Percentiles rank a stretch among this genome's conserved stretches.
phyloP scores from a whole-genome alignment of 2,329 filamentous ascomycete species.

The Pleoardoris graminearum region DNA sequence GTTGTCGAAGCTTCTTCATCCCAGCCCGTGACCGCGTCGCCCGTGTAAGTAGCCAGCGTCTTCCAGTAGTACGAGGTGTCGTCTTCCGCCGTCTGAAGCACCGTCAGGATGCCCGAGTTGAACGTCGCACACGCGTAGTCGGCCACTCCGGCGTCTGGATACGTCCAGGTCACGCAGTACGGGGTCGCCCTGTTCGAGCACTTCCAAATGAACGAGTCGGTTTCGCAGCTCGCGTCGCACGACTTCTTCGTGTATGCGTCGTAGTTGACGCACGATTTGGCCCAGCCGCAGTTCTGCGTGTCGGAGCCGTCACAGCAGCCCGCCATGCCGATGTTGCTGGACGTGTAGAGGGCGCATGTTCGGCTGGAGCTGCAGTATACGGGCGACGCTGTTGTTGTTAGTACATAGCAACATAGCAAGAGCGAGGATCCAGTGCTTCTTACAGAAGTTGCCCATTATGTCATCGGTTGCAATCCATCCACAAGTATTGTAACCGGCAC shows the following conservation, averaged over 20 bases:
- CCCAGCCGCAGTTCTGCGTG: conserved; percentile 29
- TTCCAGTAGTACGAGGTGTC: conserved; percentile 15
- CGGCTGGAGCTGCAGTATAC: conserved; percentile 20
- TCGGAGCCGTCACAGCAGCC: conserved; percentile 31
- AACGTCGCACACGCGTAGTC: conserved; percentile 30
- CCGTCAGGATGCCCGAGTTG: conserved; percentile 18
- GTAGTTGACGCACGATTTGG: conserved; percentile 32
- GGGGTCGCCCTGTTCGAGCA: conserved; percentile 22
- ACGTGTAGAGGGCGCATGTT: conserved; percentile 34
- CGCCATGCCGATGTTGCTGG: conserved; percentile 25
- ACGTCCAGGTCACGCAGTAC: conserved; percentile 37
- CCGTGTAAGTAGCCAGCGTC: conserved; percentile 21
- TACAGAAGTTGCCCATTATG: conserved; percentile 19
- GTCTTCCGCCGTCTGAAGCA: conserved; percentile 21
- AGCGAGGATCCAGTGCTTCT: not conserved
- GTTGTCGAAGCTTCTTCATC: conserved; percentile 7
- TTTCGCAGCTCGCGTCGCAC: conserved; percentile 22
- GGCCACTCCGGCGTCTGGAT: conserved; percentile 20
- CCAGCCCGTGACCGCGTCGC: conserved; percentile 17
- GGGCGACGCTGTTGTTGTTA: conserved; percentile 12
- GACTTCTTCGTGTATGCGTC: conserved; percentile 14
- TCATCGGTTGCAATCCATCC: conserved; percentile 19
- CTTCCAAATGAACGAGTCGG: conserved; percentile 29
- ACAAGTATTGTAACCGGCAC: conserved; percentile 29
- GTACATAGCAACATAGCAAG: not conserved